Evolutionary conservation across 257 asterid genomes (phyloP), one percentile per base, ranked within the genome.

Genomic region (Primulina tabacum): DNA sequence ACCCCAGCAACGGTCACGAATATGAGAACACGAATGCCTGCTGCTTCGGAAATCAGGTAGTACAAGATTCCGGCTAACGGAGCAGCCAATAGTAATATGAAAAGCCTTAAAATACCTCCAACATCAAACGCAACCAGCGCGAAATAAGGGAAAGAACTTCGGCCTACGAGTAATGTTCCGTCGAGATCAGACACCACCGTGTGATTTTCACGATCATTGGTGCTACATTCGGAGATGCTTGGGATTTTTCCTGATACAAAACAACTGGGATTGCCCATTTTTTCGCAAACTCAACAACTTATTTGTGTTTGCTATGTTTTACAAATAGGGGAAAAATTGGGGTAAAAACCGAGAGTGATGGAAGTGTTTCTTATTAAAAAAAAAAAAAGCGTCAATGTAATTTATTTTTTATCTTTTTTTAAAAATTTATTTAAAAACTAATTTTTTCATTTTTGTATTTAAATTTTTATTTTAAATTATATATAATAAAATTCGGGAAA

Each of bases 91-190:
- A 78, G 58, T 29, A 78, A 47, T 5, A 78, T 21, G 12, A 73
- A 32, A 10, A 78, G 65, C 76, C 82, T 28, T 18, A 73, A 59
- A 24, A 77, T 67, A 8, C 82, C 78, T 17, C 53, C 75, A 14
- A 73, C 82, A 12, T 73, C 78, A 24, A 73, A 73, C 2, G 82
- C 78, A 20, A 77, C 35, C 16, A 77, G 71, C 1, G 78, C 82
- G 7, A 77, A 73, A 38, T 77, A 73, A 5, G 78, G 58, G 60
- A 77, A 77, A 18, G 82, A 69, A 30, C 18, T 69, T 0, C 73
- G 30, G 7, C 16, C 52, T 1, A 75, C 16, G 0, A 78, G 30
- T 53, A 78, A 53, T 0, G 78, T 57, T 32, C 82, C 82, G 26
- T 78, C 73, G 21, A 78, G 12, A 52, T 78, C 82, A 6, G 81